These are phyloP conservation scores for Cryptosporidium felis DNA, from an alignment of 169 alveolate genomes.

Conservation along the genomic window DNA sequence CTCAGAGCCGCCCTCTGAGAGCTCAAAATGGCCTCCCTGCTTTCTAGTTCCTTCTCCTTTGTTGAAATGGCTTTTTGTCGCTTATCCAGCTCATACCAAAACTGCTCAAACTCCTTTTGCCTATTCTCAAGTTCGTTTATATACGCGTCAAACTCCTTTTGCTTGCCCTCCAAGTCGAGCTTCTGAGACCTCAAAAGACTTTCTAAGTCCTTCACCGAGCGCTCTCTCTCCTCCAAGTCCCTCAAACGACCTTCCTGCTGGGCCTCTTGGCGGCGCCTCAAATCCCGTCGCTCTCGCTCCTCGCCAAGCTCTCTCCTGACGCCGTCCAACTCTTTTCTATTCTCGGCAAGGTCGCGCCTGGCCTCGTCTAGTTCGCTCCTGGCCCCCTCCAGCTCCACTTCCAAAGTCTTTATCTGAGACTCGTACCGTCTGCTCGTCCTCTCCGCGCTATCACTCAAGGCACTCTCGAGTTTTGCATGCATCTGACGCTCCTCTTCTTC, in stretches of 20 bases:
- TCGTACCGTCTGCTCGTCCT: slow-evolving; percentile 1
- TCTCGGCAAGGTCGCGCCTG: neutral
- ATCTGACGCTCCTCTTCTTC: slow-evolving; percentile 22
- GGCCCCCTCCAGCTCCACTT: neutral
- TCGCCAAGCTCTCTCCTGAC: neutral
- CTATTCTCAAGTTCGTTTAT: slow-evolving; percentile 58
- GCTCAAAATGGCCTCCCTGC: neutral
- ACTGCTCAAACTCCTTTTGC: slow-evolving; percentile 57
- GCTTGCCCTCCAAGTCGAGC: slow-evolving; percentile 38
- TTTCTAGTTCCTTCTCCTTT: slow-evolving; percentile 26
- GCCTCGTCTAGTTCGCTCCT: slow-evolving; percentile 1
- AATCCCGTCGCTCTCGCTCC: neutral
- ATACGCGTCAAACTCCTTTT: slow-evolving; percentile 53
- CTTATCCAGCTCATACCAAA: slow-evolving; percentile 58
- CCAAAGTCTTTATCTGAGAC: neutral
- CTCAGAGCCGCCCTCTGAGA: slow-evolving; percentile 26
- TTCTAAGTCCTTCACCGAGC: slow-evolving; percentile 14
- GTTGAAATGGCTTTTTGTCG: slow-evolving; percentile 35
- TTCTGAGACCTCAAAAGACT: slow-evolving; percentile 20
- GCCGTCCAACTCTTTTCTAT: slow-evolving; percentile 2
- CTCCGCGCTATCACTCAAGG: neutral
- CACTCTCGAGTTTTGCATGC: slow-evolving; percentile 8
- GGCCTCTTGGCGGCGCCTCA: neutral
- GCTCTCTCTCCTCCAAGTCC: slow-evolving; percentile 26
- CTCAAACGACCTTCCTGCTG: neutral